Evolutionary conservation across 768 basidiomycete species (phyloP).

Genomic region (Suillus sp.): DNA sequence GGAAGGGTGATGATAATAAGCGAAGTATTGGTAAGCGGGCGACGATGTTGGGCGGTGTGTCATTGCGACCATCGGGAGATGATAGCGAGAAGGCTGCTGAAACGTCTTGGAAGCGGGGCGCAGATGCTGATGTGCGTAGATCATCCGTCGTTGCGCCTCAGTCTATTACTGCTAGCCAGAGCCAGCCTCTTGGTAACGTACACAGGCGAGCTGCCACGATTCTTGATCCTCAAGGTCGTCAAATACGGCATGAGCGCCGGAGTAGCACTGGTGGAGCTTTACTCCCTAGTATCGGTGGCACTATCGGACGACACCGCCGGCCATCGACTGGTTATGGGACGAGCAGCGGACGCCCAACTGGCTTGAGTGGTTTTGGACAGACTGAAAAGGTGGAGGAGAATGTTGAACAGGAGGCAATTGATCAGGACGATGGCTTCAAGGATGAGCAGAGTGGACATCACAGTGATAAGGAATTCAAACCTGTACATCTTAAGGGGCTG

Average conservation of each 20-base stretch:
- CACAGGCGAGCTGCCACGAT: slow-evolving; percentile 81
- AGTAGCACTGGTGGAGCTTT: slow-evolving; percentile 75
- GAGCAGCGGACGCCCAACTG: slow-evolving; percentile 29
- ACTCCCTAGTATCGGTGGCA: slow-evolving; percentile 48
- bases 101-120: slow-evolving; percentile 19
- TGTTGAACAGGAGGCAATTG: slow-evolving; percentile 42
- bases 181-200: slow-evolving; percentile 57
- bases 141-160: slow-evolving; percentile 30
- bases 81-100: slow-evolving; percentile 34
- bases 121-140: slow-evolving; percentile 22
- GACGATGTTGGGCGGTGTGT: slow-evolving; percentile 49
- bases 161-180: slow-evolving; percentile 44
- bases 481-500: slow-evolving; percentile 92
- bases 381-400: slow-evolving; percentile 51
- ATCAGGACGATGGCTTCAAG: slow-evolving; percentile 46
- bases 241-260: slow-evolving; percentile 68
- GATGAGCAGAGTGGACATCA: slow-evolving; percentile 53
- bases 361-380: slow-evolving; percentile 52
- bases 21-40: slow-evolving; percentile 47
- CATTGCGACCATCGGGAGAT: slow-evolving; percentile 41
- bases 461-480: slow-evolving; percentile 81
- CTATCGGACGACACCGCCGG: slow-evolving; percentile 67
- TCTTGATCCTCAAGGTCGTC: slow-evolving; percentile 65
- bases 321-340: slow-evolving; percentile 67
- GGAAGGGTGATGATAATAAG: slow-evolving; percentile 45